Conservation (phyloP, 257 asterid species). For the Solanum pimpinellifolium region DNA sequence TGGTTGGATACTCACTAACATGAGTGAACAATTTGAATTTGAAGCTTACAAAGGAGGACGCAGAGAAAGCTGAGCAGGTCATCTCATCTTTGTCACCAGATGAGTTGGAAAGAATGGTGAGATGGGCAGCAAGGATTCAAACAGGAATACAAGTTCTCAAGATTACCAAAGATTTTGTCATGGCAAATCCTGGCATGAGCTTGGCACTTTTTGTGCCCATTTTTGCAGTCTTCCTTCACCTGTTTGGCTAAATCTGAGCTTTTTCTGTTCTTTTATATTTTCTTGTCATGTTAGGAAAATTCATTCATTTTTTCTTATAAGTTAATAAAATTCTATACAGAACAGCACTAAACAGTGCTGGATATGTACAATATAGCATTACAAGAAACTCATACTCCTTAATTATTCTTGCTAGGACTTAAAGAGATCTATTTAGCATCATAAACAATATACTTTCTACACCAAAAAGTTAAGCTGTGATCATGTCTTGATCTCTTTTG, state of each 20-base stretch:
- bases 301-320: background rate
- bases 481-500: background rate
- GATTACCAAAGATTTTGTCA: background rate
- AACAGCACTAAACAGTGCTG: background rate
- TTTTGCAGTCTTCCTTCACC: background rate
- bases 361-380: background rate
- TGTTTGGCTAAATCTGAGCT: background rate
- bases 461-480: background rate
- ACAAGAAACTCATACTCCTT: background rate
- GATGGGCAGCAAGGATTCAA: slow-evolving; percentile 5
- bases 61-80: background rate
- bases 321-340: background rate
- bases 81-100: background rate
- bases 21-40: slow-evolving; percentile 1
- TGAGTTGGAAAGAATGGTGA: background rate
- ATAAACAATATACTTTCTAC: background rate
- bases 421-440: background rate
- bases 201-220: background rate
- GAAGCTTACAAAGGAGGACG: slow-evolving; percentile 1
- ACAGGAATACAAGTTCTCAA: background rate
- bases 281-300: background rate
- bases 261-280: background rate
- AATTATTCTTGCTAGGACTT: background rate
- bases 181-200: background rate
- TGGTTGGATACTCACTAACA: background rate